Evolutionary conservation across 2,329 filamentous ascomycete species (phyloP).

Genomic region (Xylaria sp.): DNA sequence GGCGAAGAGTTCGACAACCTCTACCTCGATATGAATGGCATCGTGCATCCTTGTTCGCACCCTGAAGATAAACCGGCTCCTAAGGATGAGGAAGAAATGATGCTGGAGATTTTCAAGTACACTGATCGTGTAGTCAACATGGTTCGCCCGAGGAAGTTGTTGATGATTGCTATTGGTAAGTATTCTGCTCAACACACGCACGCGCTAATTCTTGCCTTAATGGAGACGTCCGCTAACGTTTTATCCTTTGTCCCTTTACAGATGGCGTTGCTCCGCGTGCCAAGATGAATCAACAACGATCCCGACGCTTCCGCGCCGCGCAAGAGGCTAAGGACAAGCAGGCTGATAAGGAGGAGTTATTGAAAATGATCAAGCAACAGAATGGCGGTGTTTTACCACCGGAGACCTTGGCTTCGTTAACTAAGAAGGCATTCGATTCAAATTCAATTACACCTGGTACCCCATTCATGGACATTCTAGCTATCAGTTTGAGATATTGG

Average conservation of each 20-base stretch:
- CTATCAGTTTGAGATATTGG: conserved; percentile 92
- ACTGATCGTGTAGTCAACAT: conserved; percentile 99
- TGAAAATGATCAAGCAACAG: conserved; percentile 85
- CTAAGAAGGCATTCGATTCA: conserved; percentile 93
- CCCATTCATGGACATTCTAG: conserved; percentile 97
- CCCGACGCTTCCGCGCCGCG: conserved; percentile 91
- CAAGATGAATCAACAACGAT: conserved; percentile 99
- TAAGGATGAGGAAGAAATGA: conserved; percentile 98
- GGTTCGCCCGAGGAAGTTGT: conserved; percentile 92
- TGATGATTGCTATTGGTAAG: conserved; percentile 96
- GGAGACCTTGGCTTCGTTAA: conserved; percentile 68
- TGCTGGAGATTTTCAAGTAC: conserved; percentile 97
- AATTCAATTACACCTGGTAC: conserved; percentile 93
- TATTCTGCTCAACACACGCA: conserved; percentile 42
- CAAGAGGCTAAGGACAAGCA: conserved; percentile 96
- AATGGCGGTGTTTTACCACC: conserved; percentile 73
- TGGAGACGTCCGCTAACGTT: conserved; percentile 18
- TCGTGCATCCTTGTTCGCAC: conserved; percentile 98
- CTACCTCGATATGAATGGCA: conserved; percentile 99
- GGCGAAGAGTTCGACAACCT: conserved; percentile 98
- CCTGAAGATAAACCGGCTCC: conserved; percentile 93
- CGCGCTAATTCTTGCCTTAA: not conserved
- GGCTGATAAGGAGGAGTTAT: conserved; percentile 86
- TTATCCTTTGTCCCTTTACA: conserved; percentile 50
- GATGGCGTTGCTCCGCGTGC: conserved; percentile 97